Percentiles rank a stretch among this genome's conserved stretches.
Conservation (phyloP, 192 early-diverging fungal species). For the Rhizophagus prolifer region DNA sequence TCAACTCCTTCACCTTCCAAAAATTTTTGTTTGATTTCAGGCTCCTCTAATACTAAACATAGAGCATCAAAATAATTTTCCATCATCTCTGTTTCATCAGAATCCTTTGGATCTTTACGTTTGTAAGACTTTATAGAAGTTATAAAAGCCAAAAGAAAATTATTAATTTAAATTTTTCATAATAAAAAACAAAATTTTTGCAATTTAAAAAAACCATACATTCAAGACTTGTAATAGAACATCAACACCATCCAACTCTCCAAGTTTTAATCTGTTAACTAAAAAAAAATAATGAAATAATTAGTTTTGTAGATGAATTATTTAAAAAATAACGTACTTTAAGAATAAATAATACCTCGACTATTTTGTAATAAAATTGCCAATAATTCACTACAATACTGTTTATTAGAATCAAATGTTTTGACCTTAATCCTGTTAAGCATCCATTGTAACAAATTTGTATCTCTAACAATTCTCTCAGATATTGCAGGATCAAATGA, state of each 20-base stretch:
- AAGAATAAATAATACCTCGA: conserved; percentile 43
- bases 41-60: conserved; percentile 68
- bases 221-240: conserved; percentile 68
- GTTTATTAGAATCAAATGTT: conserved; percentile 77
- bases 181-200: not conserved
- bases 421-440: conserved; percentile 61
- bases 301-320: not conserved
- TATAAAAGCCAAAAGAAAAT: not conserved
- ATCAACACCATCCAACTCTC: conserved; percentile 62
- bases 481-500: conserved; percentile 69
- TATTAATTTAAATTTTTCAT: not conserved
- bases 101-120: conserved; percentile 75
- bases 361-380: conserved; percentile 80
- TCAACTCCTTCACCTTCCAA: conserved; percentile 86
- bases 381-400: conserved; percentile 83
- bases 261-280: conserved; percentile 50
- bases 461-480: conserved; percentile 62
- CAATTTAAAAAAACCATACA: conserved; percentile 27
- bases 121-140: conserved; percentile 41
- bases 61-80: conserved; percentile 89
- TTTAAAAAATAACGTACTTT: not conserved
- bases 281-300: not conserved
- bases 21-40: conserved; percentile 72
- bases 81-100: conserved; percentile 87
- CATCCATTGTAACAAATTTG: conserved; percentile 74